These are phyloP conservation scores for Tardiomyces depauwii DNA, from an alignment of 1,139 yeast genomes.

Conservation along the genomic window DNA sequence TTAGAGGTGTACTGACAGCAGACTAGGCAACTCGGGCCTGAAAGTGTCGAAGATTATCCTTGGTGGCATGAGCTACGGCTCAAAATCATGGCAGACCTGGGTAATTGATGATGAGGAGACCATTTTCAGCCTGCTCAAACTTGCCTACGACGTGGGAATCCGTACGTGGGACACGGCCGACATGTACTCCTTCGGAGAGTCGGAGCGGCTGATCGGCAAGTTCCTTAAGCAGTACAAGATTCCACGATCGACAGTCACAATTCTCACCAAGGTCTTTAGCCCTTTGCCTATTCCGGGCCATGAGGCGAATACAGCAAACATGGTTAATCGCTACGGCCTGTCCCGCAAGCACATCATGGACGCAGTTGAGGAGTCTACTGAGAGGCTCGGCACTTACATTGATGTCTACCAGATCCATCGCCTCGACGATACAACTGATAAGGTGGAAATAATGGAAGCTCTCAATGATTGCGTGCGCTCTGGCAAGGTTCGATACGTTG, in stretches of 20 bases:
- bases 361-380: slow-evolving; percentile 34
- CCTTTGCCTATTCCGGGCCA: slow-evolving; percentile 7
- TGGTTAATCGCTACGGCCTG: slow-evolving; percentile 27
- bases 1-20: slow-evolving; percentile 10
- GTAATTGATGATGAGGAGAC: slow-evolving; percentile 35
- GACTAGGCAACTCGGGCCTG: slow-evolving; percentile 40
- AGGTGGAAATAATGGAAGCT: slow-evolving; percentile 40
- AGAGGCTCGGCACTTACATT: slow-evolving; percentile 56
- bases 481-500: slow-evolving; percentile 43
- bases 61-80: slow-evolving; percentile 51
- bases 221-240: slow-evolving; percentile 34
- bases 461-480: slow-evolving; percentile 39
- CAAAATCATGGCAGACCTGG: slow-evolving; percentile 38
- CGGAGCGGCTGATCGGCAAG: slow-evolving; percentile 34
- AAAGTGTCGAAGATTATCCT: slow-evolving; percentile 40
- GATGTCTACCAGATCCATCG: slow-evolving; percentile 41
- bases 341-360: slow-evolving; percentile 39
- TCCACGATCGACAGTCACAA: slow-evolving; percentile 36
- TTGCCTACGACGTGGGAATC: slow-evolving; percentile 39
- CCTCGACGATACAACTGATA: slow-evolving; percentile 6
- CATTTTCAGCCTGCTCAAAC: slow-evolving; percentile 33
- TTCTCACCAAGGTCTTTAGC: slow-evolving; percentile 32
- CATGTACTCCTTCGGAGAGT: slow-evolving; percentile 35
- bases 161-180: slow-evolving; percentile 47
- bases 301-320: slow-evolving; percentile 40